Evolutionary conservation across 352 stramenopile species (phyloP), one percentile per base, ranked within the genome.

Genomic region (Globisporangium acanthophoron): DNA sequence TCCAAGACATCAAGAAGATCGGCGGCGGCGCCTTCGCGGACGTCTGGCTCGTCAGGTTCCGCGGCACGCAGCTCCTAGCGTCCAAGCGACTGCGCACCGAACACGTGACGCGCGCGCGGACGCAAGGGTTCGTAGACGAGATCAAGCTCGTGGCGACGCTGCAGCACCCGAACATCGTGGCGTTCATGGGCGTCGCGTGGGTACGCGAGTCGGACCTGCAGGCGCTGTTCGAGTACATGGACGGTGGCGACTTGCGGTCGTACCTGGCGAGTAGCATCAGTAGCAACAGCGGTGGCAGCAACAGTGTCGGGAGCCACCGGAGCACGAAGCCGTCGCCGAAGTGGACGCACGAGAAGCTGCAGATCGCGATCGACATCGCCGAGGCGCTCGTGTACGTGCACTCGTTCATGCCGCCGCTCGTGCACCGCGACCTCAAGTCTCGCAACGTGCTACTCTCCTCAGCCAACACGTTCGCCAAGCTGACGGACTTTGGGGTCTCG

Each of bases 141-240:
- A 87, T 92, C 66, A 88, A 87, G 47, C 67, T 94, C 46, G 70
- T 86, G 5, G 66, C 76, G 0, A 59, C 62, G 33, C 67, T 93
- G 5, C 64, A 85, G 18, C 83, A 92, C 31, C 70, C 80, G 13
- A 76, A 73, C 35, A 80, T 94, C 59, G 67, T 94, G 9, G 61
- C 69, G 41, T 70, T 94, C 8, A 60, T 90, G 3, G 83, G 83
- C 0, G 80, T 72, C 3, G 85, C 80, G 1, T 90, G 79, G 79
- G 85, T 65, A 2, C 67, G 76, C 21, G 66, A 81, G 54, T 71
- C 58, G 3, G 71, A 90, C 24, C 44, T 91, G 3, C 75, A 88
- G 41, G 74, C 69, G 6, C 55, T 91, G 2, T 87, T 88, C 45
- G 78, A 89, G 67, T 89, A 85, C 64, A 85, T 88, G 71, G 61